Conservation (phyloP, 106 monocot species). For the Alisma plantagoaquatica region DNA sequence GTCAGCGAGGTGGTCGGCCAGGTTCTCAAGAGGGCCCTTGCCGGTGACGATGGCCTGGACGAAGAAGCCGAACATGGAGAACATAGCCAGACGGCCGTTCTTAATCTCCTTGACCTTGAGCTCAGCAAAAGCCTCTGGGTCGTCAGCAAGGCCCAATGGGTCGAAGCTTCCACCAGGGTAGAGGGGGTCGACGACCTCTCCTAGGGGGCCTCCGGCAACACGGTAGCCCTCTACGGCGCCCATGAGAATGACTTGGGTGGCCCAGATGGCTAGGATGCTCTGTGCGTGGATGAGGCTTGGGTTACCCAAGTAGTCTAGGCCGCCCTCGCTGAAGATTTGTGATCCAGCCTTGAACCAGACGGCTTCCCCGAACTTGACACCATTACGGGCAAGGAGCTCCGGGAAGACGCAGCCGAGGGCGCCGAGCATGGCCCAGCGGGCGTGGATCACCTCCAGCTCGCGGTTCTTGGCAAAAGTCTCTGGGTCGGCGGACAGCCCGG, state of each 20-base stretch:
- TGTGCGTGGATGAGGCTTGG: slow-evolving; percentile 36
- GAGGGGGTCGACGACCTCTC: slow-evolving; percentile 28
- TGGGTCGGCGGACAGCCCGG: slow-evolving; percentile 12
- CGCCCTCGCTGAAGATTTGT: slow-evolving; percentile 20
- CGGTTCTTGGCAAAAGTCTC: slow-evolving; percentile 17
- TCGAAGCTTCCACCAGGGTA: slow-evolving; percentile 47
- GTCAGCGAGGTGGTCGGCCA: no score
- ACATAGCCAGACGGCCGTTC: no score
- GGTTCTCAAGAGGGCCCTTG: no score
- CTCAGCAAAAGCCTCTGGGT: slow-evolving; percentile 48
- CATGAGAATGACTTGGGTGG: slow-evolving; percentile 44
- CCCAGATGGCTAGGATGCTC: slow-evolving; percentile 67
- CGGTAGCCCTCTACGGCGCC: slow-evolving; percentile 57
- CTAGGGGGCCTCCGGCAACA: slow-evolving; percentile 52
- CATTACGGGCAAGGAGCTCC: slow-evolving; percentile 19
- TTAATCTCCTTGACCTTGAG: slow-evolving; percentile 51
- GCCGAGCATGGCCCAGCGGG: slow-evolving; percentile 9
- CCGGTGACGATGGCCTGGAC: no score
- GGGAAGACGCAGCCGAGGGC: slow-evolving; percentile 19
- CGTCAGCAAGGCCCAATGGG: slow-evolving; percentile 31
- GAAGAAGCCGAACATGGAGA: no score
- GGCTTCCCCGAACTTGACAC: slow-evolving; percentile 20
- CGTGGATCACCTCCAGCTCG: slow-evolving; percentile 14
- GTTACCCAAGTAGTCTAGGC: slow-evolving; percentile 15
- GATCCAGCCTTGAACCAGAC: slow-evolving; percentile 21